Conservation (phyloP, 371 early-diverging fungal species). For the Lichtheimia corymbifera region DNA sequence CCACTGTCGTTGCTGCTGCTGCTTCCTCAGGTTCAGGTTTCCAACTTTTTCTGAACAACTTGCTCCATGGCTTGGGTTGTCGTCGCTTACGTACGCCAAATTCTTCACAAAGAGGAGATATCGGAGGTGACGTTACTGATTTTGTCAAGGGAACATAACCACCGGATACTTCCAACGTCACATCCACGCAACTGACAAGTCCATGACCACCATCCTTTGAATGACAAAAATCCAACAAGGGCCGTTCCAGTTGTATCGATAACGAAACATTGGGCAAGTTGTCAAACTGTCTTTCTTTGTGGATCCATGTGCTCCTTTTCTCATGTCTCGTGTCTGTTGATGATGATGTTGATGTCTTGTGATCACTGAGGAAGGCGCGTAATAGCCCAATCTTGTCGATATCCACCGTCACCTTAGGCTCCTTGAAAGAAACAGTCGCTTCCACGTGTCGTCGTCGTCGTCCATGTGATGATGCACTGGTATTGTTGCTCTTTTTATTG, state of each 20-base stretch:
- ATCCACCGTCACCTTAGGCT: slow-evolving; percentile 12
- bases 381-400: slow-evolving; percentile 4
- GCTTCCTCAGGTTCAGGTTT: neutral
- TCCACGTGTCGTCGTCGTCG: no score
- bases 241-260: slow-evolving; percentile 14
- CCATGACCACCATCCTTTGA: slow-evolving; percentile 5
- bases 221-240: slow-evolving; percentile 16
- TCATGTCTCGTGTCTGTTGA: neutral
- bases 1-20: neutral
- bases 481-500: neutral
- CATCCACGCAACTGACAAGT: slow-evolving; percentile 12
- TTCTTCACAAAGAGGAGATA: slow-evolving; percentile 10
- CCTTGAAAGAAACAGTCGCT: neutral
- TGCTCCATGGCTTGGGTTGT: slow-evolving; percentile 34
- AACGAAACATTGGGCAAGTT: slow-evolving; percentile 21
- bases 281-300: neutral
- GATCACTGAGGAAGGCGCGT: neutral
- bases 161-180: slow-evolving; percentile 23
- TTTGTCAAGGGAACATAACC: slow-evolving; percentile 18
- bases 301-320: neutral
- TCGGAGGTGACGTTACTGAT: slow-evolving; percentile 5
- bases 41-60: slow-evolving; percentile 38
- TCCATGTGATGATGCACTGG: no score
- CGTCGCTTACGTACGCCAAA: slow-evolving; percentile 19
- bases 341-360: neutral